Evolutionary conservation across 202 grass and related monocot species (phyloP), one percentile per base, ranked within the genome.

Genomic region (Brachypodium distachyon): DNA sequence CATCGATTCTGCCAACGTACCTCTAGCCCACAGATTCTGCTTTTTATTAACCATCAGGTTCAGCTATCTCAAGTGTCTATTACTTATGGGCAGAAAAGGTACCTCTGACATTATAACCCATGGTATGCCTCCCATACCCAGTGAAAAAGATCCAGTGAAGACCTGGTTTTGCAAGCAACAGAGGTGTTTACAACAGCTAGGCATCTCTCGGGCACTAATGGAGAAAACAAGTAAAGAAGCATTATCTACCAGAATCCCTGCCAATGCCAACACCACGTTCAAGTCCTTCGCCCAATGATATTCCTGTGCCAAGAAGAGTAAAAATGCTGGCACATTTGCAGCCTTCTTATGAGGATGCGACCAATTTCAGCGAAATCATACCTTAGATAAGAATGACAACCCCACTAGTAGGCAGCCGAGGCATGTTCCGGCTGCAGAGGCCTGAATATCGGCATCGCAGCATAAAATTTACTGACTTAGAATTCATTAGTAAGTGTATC

Each of bases 101-200:
- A 92, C 93, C 93, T 96, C 89, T 55, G 89, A 96, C 93, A 96
- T 93, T 75, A 93, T 93, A 68, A 97, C 85, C 93, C 93, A 97
- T 61, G 93, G 93, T 65, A 97, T 90, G 44, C 73, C 85, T 0
- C 90, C 90, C 90, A 97, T 97, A 17, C 93, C 93, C 12, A 97
- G 65, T 27, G 93, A 97, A 46, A 93, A 97, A 16, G 90, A 97
- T 59, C 87, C 87, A 32, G 40, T 80, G 46, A 90, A 97, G 33
- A 87, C 61, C 93, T 97, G 79, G 9, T 70, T 56, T 32, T 12
- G 13, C 1, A 66, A 67, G 38, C 63, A 80, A 70, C 4, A 54
- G 17, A 40, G 31, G 67, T n/a, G 50, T 19, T 49, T 5, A 74
- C 56, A 62, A 9, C 43, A 56, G 22, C 59, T 18, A 59, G 6